These are phyloP conservation scores for Musa beccarii DNA, from an alignment of 176 grass and related monocot genomes.

Conservation along the genomic window DNA sequence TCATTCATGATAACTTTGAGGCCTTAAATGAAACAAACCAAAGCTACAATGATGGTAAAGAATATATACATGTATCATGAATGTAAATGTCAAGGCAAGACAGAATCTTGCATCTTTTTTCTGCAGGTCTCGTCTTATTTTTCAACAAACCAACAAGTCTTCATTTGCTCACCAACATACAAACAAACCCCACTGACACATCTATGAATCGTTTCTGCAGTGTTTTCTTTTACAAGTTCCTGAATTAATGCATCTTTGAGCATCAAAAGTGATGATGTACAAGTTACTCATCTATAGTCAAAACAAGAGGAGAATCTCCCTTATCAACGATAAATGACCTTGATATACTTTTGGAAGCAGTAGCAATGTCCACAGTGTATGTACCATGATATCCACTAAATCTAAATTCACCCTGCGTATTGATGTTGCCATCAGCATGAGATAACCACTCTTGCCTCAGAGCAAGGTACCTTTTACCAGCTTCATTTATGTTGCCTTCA, in stretches of 20 bases:
- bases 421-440: constrained; percentile 25
- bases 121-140: too few relatives aligned
- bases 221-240: not conserved
- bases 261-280: not conserved
- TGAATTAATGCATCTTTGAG: not conserved
- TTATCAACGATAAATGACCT: constrained; percentile 68
- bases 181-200: not conserved
- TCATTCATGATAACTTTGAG: too few relatives aligned
- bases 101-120: too few relatives aligned
- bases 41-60: too few relatives aligned
- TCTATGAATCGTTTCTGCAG: not conserved
- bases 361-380: constrained; percentile 61
- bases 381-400: constrained; percentile 84
- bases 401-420: constrained; percentile 41
- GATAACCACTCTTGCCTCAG: constrained; percentile 90
- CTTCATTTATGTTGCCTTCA: constrained; percentile 73
- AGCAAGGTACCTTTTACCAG: constrained; percentile 74
- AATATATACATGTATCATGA: too few relatives aligned
- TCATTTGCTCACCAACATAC: not conserved
- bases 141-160: not conserved
- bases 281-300: constrained; percentile 39
- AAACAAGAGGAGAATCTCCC: constrained; percentile 42
- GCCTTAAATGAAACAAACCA: too few relatives aligned
- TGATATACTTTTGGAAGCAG: constrained; percentile 28
- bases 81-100: too few relatives aligned